A percentile compares a stretch with the other conserved stretches of the same genome.
Evolutionary conservation across 768 basidiomycete genomes (phyloP).

Genomic region (Rhizopogon roseolus): DNA sequence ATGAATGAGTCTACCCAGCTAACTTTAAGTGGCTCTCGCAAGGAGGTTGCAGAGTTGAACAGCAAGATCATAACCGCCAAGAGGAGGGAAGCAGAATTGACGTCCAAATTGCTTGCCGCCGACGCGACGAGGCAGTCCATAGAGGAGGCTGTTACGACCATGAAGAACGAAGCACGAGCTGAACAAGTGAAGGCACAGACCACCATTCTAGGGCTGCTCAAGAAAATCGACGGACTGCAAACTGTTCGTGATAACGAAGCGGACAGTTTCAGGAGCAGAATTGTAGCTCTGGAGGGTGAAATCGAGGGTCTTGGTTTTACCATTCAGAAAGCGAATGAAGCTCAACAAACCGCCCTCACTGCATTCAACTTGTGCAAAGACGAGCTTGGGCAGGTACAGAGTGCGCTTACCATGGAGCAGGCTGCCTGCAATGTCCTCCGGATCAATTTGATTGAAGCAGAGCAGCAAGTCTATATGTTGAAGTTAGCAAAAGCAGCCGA

Average conservation of each 20-base stretch:
- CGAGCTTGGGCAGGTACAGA: neutral
- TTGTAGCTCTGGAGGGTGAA: neutral
- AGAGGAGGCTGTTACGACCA: neutral
- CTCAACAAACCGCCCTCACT: neutral
- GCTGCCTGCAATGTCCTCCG: neutral
- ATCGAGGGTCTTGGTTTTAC: neutral
- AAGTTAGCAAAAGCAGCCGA: conserved; percentile 28
- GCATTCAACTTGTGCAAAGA: neutral
- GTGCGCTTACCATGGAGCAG: neutral
- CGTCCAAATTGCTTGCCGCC: neutral
- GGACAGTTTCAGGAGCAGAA: neutral
- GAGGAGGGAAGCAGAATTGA: neutral
- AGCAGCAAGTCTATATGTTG: conserved; percentile 29
- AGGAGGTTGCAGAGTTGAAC: neutral
- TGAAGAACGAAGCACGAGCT: neutral
- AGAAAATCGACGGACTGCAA: conserved; percentile 3
- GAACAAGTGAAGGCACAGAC: conserved; percentile 4
- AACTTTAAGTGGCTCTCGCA: neutral
- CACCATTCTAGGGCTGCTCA: conserved; percentile 5
- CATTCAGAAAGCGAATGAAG: neutral
- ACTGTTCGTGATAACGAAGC: conserved; percentile 6
- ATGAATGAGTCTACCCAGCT: neutral
- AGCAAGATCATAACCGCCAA: neutral
- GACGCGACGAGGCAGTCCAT: neutral
- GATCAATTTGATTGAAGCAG: conserved; percentile 18